Evolutionary conservation across 2,329 filamentous ascomycete species (phyloP).

Genomic region (Xylaria multiplex): DNA sequence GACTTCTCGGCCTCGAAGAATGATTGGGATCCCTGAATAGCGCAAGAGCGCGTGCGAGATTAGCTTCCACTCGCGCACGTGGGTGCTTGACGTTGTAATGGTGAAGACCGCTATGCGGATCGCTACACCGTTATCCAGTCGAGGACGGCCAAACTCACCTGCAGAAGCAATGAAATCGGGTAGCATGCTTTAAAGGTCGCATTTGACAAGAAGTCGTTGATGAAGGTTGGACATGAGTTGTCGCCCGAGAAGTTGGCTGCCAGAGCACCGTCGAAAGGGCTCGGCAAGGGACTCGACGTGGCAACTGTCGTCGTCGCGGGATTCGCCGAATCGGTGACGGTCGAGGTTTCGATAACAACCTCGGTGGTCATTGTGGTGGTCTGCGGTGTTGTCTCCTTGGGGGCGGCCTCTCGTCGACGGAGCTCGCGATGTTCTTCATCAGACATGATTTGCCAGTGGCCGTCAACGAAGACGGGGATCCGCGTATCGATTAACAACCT

Average conservation of each 20-base stretch:
- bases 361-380: constrained; percentile 44
- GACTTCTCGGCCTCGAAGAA: constrained; percentile 85
- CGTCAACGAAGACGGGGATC: constrained; percentile 49
- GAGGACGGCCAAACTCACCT: constrained; percentile 62
- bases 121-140: not conserved
- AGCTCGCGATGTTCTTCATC: constrained; percentile 50
- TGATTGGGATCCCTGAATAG: constrained; percentile 74
- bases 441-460: constrained; percentile 53
- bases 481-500: constrained; percentile 51
- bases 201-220: constrained; percentile 73
- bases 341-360: constrained; percentile 47
- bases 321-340: constrained; percentile 41
- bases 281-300: constrained; percentile 61
- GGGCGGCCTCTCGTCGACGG: constrained; percentile 34
- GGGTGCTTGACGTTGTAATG: not conserved
- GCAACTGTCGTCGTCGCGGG: constrained; percentile 46
- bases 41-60: constrained; percentile 9
- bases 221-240: constrained; percentile 72
- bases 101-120: not conserved
- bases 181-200: constrained; percentile 77
- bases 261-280: constrained; percentile 73
- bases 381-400: constrained; percentile 25
- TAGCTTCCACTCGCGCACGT: constrained; percentile 19
- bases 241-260: constrained; percentile 68
- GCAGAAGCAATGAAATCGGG: constrained; percentile 84